Evolutionary conservation across 1,284 basidiomycete species (phyloP), one percentile per base, ranked within the genome.

Genomic region (Cutaneotrichosporon sp.): DNA sequence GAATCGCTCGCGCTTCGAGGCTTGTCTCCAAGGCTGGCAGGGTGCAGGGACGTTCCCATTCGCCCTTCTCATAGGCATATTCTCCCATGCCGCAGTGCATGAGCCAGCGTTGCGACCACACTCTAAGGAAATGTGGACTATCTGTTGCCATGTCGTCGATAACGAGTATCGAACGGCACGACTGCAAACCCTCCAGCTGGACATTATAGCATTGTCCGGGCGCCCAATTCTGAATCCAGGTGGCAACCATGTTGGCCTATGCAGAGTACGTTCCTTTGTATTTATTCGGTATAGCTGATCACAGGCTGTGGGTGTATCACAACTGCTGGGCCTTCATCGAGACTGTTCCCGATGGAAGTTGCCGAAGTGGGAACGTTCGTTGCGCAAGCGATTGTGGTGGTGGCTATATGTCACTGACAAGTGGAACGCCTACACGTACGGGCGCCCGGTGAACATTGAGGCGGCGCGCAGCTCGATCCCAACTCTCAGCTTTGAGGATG

Each of bases 351-450:
- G 44, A 0, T 65, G 63, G 63, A 56, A 54, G 39, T 45, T 65
- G 26, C 63, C 63, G 2, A 40, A 49, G 20, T 65, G 63, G 63
- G 63, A 65, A 41, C 50, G 59, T 3, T 49, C 56, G 1, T 38
- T 65, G 35, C 51, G 63, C 14, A 57, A 54, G 18, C 53, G 63
- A 4, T 46, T 65, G 2, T 65, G 63, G 63, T 65, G 63, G 63
- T 54, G 52, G 1, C 46, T 65, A 8, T 52, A 63, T 17, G 44
- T 57, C 10, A 54, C 58, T 34, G 60, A 62, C 56, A 60, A 59
- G 49, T 56, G 59, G 57, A 60, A 60, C 39, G 42, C 58, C 22
- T 60, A 56, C 52, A 60, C 55, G 20, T 60, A 56, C 20, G 58
- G 58, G 3, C 58, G 58, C 1, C 58, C 58, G 1, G 40, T 56